phyloP scores from a whole-genome alignment of 2,329 filamentous ascomycete species.

The Eurotiales sp. region DNA sequence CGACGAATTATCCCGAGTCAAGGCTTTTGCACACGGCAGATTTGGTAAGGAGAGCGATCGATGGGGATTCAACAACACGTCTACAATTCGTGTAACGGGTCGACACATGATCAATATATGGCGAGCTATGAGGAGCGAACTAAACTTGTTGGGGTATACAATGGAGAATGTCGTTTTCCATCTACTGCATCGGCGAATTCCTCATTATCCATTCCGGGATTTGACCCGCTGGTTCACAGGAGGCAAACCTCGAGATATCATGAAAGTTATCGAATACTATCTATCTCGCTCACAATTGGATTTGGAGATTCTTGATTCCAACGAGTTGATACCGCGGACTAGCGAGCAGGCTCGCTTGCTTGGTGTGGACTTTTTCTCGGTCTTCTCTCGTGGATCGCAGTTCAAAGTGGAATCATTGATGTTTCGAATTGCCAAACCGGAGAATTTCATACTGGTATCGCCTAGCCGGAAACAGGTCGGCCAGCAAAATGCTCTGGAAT shows the following conservation, averaged over 20 bases:
- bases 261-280: conserved; percentile 76
- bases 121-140: conserved; percentile 89
- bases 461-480: conserved; percentile 90
- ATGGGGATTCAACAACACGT: conserved; percentile 94
- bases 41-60: conserved; percentile 82
- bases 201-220: conserved; percentile 76
- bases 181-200: conserved; percentile 78
- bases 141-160: conserved; percentile 89
- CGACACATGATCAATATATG: conserved; percentile 96
- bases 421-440: conserved; percentile 96
- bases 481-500: conserved; percentile 89
- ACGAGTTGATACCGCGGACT: conserved; percentile 82
- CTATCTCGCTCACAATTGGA: conserved; percentile 71
- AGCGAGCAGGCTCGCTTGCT: conserved; percentile 91
- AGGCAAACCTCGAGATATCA: conserved; percentile 63
- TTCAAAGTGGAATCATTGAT: conserved; percentile 99
- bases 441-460: conserved; percentile 87
- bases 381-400: conserved; percentile 90
- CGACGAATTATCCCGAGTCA: conserved; percentile 87
- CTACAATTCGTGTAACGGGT: conserved; percentile 86
- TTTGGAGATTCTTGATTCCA: conserved; percentile 84
- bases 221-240: conserved; percentile 80
- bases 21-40: conserved; percentile 72
- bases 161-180: conserved; percentile 96
- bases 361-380: conserved; percentile 94